Conservation (phyloP, 169 alveolate genomes). For the Plasmodium fragile region DNA sequence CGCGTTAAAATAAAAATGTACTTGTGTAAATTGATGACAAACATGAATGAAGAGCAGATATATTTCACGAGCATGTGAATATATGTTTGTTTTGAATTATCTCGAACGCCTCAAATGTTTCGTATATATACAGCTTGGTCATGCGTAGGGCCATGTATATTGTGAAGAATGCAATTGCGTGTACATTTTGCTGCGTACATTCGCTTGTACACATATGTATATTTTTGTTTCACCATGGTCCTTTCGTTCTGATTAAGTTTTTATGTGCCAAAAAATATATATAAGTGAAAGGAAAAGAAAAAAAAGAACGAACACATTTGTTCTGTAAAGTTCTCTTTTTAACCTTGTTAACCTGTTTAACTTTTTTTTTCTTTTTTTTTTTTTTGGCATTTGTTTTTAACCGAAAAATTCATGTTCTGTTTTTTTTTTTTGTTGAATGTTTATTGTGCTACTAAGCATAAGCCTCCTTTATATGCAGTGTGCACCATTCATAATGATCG, state of each 20-base stretch:
- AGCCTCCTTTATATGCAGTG: neutral
- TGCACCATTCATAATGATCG: neutral
- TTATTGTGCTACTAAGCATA: neutral
- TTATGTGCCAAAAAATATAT: neutral
- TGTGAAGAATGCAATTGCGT: neutral
- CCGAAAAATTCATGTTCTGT: neutral
- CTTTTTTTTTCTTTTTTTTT: neutral
- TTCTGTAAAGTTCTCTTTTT: neutral
- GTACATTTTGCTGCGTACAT: neutral
- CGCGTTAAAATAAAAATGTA: neutral
- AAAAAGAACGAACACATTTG: neutral
- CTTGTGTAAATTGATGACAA: neutral
- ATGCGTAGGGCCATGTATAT: neutral
- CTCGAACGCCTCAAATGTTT: neutral
- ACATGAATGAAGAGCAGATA: neutral
- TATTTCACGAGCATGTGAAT: neutral
- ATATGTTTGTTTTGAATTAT: neutral
- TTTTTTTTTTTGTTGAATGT: neutral
- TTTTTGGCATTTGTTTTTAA: slow-evolving; percentile 10
- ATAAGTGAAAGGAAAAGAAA: neutral
- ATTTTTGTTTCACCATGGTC: neutral
- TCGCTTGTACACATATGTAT: neutral
- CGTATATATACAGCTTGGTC: neutral
- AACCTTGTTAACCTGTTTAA: neutral
- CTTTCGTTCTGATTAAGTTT: neutral